Base-by-base conservation (phyloP, 768 basidiomycete genomes). In the Mycena epipterygia region DNA sequence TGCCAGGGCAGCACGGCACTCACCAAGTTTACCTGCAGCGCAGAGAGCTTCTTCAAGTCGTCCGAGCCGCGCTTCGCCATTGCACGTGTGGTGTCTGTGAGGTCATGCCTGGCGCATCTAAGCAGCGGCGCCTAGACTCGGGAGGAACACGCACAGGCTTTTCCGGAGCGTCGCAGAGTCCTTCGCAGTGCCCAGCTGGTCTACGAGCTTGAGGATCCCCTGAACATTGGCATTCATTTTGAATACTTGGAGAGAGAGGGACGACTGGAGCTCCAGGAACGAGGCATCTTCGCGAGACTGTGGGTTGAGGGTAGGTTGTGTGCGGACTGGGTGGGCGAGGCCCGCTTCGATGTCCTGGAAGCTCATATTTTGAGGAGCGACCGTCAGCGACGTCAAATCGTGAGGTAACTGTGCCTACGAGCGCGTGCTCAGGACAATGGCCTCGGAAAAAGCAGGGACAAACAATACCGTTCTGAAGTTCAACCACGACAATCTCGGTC, bases 191-290 rank as follows among this genome's bases (percentile, higher is more conserved):
- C 97, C 97, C 1, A 99, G 88, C 80, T 97, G 94, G 77, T 99
- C 96, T n/a, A 99, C 95, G n/a, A 96, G 87, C 81, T 95, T 95
- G 75, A 95, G 81, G 56, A 99, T 97, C 19, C 95, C 97, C 77
- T 97, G 95, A 3, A 98, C 96, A 81, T 99, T 99, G 67, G 95
- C 90, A 76, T 97, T 97, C 85, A 99, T 96, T 89, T 99, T 99
- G 92, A 99, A 98, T 67, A 97, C 95, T 80, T 99, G 97, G 8
- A 99, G 87, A 1, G 93, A 93, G 68, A 96, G 81, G 17, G 94
- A 94, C 4, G 89, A 90, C 77, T 96, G 95, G 19, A 97, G 83
- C 35, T 84, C 86, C 13, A 87, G 82, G 80, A 97, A 98, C 5
- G 91, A 86, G 9, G 89, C 87, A 81, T 96, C 95, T 77, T 94